Evolutionary conservation across 2,329 filamentous ascomycete species (phyloP).

Genomic region (Cercospora nicotianae): DNA sequence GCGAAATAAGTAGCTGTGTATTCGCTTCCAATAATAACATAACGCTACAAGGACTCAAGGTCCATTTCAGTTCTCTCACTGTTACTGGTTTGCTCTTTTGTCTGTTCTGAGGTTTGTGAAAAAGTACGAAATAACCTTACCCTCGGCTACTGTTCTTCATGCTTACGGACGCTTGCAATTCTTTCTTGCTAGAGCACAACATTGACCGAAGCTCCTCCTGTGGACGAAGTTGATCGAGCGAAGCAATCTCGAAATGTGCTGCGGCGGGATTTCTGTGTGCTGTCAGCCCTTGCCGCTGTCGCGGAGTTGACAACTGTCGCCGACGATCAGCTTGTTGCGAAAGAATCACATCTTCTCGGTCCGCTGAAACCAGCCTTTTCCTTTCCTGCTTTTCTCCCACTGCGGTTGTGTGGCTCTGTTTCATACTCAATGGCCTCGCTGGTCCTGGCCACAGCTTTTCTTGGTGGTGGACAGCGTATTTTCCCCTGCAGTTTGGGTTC

Average conservation of each 20-base stretch:
- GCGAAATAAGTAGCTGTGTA: not conserved
- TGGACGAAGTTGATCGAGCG: not conserved
- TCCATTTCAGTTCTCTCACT: not conserved
- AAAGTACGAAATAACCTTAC: not conserved
- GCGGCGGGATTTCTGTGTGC: not conserved
- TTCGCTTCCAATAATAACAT: not conserved
- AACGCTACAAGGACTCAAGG: not conserved
- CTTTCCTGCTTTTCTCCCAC: too few relatives aligned
- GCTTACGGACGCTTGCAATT: not conserved
- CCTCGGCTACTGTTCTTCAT: too few relatives aligned
- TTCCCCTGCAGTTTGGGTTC: too few relatives aligned
- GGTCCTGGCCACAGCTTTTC: too few relatives aligned
- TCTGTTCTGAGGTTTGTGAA: not conserved
- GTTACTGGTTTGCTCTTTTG: not conserved
- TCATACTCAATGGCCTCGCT: too few relatives aligned
- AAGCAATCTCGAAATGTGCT: not conserved
- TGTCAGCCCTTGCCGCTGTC: not conserved
- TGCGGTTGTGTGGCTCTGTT: too few relatives aligned
- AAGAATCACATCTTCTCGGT: not conserved
- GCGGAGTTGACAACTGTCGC: not conserved
- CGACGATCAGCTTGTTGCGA: not conserved
- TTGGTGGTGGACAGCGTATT: too few relatives aligned
- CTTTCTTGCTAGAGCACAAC: not conserved
- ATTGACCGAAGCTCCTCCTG: not conserved
- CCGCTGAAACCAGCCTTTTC: not conserved